Conservation (phyloP, 2,329 filamentous ascomycete genomes). For the Apiospora saccharicola region DNA sequence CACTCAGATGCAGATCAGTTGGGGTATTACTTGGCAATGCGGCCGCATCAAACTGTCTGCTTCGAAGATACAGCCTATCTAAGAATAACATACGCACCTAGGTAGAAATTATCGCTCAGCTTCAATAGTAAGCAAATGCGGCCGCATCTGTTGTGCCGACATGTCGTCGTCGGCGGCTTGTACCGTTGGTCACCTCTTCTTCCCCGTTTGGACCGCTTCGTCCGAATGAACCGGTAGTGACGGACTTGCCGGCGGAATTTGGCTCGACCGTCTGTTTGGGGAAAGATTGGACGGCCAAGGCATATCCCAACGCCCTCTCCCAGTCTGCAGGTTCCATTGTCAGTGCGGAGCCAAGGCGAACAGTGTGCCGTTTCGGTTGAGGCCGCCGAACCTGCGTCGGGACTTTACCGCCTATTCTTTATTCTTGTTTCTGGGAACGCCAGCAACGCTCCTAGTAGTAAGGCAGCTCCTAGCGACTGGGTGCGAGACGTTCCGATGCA, state of each 20-base stretch:
- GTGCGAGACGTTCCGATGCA: background rate
- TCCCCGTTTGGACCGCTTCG: background rate
- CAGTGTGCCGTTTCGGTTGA: background rate
- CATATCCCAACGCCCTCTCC: background rate
- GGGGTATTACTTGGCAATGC: background rate
- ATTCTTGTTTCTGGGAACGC: background rate
- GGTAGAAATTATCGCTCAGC: background rate
- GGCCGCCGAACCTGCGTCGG: conserved; percentile 9
- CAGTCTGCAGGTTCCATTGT: background rate
- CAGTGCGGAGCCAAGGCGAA: background rate
- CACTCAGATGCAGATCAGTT: background rate
- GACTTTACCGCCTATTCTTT: background rate
- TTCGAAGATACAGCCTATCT: background rate
- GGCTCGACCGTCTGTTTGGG: conserved; percentile 8
- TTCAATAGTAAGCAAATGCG: background rate
- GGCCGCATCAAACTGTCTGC: background rate
- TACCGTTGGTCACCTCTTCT: background rate
- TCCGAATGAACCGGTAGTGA: background rate
- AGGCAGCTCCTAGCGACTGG: background rate
- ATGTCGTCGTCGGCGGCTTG: background rate
- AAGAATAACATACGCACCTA: background rate
- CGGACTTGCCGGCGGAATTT: conserved; percentile 7
- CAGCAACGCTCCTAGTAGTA: background rate
- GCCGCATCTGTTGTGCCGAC: background rate
- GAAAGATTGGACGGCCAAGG: conserved; percentile 8